Percentiles rank a stretch among this genome's conserved stretches.
Conservation (phyloP, 495 filamentous ascomycete species). For the Opeltia flavorubescens region DNA sequence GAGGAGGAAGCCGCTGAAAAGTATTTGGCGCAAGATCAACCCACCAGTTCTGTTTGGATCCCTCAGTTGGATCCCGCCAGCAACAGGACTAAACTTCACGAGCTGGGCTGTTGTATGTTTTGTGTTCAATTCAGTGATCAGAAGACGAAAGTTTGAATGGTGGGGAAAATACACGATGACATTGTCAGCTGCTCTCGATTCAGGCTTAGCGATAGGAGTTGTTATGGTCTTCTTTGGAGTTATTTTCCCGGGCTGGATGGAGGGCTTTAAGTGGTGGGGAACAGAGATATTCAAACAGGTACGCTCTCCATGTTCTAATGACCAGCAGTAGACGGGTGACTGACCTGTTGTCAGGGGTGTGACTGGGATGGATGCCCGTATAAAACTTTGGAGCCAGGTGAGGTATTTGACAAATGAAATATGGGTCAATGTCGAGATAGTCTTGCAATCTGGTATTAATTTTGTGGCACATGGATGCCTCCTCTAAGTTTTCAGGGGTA, state of each 20-base stretch:
- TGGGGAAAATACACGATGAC: conserved; percentile 89
- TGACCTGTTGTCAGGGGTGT: conserved; percentile 2
- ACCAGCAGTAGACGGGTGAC: not conserved
- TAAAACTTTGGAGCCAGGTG: conserved; percentile 6
- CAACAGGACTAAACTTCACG: conserved; percentile 71
- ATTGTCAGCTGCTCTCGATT: conserved; percentile 67
- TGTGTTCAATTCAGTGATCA: conserved; percentile 64
- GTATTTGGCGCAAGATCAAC: conserved; percentile 50
- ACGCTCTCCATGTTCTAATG: not conserved
- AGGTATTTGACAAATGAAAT: conserved; percentile 4
- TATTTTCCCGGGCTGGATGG: conserved; percentile 54
- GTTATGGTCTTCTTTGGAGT: conserved; percentile 75
- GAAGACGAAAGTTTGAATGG: conserved; percentile 51
- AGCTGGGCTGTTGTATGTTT: conserved; percentile 74
- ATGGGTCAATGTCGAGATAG: not conserved
- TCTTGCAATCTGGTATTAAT: too few relatives aligned
- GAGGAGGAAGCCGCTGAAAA: conserved; percentile 26
- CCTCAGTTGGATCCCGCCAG: conserved; percentile 70
- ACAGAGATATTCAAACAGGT: conserved; percentile 48
- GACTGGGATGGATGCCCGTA: conserved; percentile 12
- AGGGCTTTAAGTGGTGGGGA: conserved; percentile 56
- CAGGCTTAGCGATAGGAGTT: conserved; percentile 62
- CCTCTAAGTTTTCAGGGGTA: too few relatives aligned
- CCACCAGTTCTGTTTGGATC: conserved; percentile 60
- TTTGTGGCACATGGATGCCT: too few relatives aligned